Percentiles rank a stretch among this genome's conserved stretches.
Evolutionary conservation across 2,329 filamentous ascomycete genomes (phyloP).

Genomic region (Calonectria pseudoturangicola): DNA sequence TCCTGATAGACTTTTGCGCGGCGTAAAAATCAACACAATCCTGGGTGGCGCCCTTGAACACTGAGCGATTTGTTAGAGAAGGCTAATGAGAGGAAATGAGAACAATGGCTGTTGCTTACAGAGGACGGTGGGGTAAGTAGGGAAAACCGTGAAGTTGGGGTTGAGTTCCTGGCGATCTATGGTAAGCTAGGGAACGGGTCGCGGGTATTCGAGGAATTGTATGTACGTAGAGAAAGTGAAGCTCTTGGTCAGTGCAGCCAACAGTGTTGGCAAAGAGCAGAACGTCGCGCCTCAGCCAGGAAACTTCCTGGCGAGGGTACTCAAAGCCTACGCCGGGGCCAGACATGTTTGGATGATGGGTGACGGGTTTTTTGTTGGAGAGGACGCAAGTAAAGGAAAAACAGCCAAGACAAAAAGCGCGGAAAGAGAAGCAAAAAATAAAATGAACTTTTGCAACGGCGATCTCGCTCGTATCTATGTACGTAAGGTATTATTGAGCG

Average conservation of each 20-base stretch:
- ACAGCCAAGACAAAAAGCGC: neutral
- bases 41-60: slow-evolving; percentile 85
- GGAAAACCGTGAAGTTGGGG: slow-evolving; percentile 90
- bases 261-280: slow-evolving; percentile 94
- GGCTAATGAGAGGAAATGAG: neutral
- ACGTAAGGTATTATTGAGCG: slow-evolving; percentile 25
- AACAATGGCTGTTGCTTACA: slow-evolving; percentile 67
- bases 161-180: slow-evolving; percentile 95
- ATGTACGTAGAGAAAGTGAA: slow-evolving; percentile 77
- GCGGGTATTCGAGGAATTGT: neutral
- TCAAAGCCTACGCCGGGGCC: slow-evolving; percentile 13
- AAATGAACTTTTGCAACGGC: slow-evolving; percentile 11
- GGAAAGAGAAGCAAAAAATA: slow-evolving; percentile 14
- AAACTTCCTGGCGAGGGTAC: slow-evolving; percentile 83
- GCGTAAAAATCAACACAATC: slow-evolving; percentile 92
- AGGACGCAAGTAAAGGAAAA: neutral
- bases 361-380: neutral
- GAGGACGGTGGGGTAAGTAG: slow-evolving; percentile 89
- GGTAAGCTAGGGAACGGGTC: neutral
- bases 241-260: slow-evolving; percentile 88
- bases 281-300: slow-evolving; percentile 91
- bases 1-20: slow-evolving; percentile 77
- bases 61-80: slow-evolving; percentile 45
- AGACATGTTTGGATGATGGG: slow-evolving; percentile 7
- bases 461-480: slow-evolving; percentile 22